phyloP scores from a whole-genome alignment of 352 stramenopile species.

The Pythium dissotocum region DNA sequence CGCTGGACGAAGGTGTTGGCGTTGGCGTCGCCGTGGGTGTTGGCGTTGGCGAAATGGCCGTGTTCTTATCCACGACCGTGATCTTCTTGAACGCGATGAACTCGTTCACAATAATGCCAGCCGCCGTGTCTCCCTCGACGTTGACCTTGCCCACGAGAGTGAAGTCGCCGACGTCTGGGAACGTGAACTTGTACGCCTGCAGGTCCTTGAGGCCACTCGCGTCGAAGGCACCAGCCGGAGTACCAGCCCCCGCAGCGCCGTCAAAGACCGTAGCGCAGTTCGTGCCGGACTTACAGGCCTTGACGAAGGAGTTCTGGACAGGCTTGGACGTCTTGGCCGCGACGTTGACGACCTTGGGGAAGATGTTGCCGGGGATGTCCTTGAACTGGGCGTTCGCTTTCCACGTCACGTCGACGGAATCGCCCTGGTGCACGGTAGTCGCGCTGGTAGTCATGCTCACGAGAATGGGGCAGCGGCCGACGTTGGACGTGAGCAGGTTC shows the following conservation, averaged over 20 bases:
- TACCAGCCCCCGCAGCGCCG: conserved; percentile 36
- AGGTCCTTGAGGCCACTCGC: conserved; percentile 47
- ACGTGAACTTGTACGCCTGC: conserved; percentile 46
- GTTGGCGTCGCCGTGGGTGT: conserved; percentile 18
- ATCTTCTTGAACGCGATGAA: conserved; percentile 74
- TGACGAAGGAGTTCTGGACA: conserved; percentile 49
- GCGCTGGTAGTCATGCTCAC: conserved; percentile 49
- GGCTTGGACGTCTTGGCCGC: conserved; percentile 33
- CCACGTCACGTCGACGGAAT: conserved; percentile 61
- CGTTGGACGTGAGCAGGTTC: conserved; percentile 45
- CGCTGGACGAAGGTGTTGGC: conserved; percentile 10
- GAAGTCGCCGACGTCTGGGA: conserved; percentile 56
- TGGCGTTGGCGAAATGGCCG: conserved; percentile 35
- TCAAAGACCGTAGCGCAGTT: conserved; percentile 62
- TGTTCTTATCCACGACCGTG: conserved; percentile 50
- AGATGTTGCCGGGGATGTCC: conserved; percentile 49
- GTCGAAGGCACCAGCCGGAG: conserved; percentile 43
- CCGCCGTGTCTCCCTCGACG: conserved; percentile 43
- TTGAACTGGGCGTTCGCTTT: conserved; percentile 34
- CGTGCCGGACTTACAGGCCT: conserved; percentile 59
- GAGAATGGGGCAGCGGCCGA: conserved; percentile 57
- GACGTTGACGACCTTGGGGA: conserved; percentile 63
- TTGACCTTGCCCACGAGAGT: conserved; percentile 64
- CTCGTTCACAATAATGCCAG: conserved; percentile 54
- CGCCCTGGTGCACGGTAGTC: conserved; percentile 49